Conservation (phyloP, 1,139 yeast species). For the Blastobotrys ciferrii region DNA sequence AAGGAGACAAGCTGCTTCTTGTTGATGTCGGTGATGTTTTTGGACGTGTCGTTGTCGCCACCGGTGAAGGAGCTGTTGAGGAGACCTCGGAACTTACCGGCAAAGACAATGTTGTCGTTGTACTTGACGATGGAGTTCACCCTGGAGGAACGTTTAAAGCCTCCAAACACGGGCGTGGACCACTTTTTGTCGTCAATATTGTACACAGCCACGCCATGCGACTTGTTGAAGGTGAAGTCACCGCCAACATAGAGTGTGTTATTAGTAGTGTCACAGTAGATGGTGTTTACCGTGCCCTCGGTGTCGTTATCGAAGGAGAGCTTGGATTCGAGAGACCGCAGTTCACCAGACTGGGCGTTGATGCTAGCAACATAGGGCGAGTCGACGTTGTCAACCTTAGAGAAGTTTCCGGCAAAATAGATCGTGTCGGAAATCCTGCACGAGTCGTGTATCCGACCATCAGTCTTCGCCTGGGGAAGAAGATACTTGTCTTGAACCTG, state of each 20-base stretch:
- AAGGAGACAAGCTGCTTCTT: conserved; percentile 65
- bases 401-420: conserved; percentile 47
- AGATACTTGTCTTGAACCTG: conserved; percentile 27
- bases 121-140: conserved; percentile 65
- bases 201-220: conserved; percentile 68
- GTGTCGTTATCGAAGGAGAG: conserved; percentile 31
- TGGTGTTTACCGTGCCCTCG: conserved; percentile 53
- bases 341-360: conserved; percentile 47
- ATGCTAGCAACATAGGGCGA: conserved; percentile 54
- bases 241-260: conserved; percentile 79
- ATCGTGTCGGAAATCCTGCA: conserved; percentile 43
- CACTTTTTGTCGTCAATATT: conserved; percentile 48
- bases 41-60: conserved; percentile 17
- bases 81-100: conserved; percentile 68
- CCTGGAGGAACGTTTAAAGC: conserved; percentile 61
- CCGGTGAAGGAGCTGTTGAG: conserved; percentile 44
- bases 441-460: conserved; percentile 36
- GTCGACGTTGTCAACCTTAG: conserved; percentile 39
- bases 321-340: conserved; percentile 41
- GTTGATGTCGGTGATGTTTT: conserved; percentile 41
- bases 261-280: conserved; percentile 48
- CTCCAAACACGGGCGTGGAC: conserved; percentile 63
- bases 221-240: conserved; percentile 52
- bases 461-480: conserved; percentile 23
- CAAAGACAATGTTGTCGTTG: conserved; percentile 61